Percentiles rank a stretch among this genome's conserved stretches.
Evolutionary conservation across 2,329 filamentous ascomycete genomes (phyloP).

Genomic region (Fusarium sp.): DNA sequence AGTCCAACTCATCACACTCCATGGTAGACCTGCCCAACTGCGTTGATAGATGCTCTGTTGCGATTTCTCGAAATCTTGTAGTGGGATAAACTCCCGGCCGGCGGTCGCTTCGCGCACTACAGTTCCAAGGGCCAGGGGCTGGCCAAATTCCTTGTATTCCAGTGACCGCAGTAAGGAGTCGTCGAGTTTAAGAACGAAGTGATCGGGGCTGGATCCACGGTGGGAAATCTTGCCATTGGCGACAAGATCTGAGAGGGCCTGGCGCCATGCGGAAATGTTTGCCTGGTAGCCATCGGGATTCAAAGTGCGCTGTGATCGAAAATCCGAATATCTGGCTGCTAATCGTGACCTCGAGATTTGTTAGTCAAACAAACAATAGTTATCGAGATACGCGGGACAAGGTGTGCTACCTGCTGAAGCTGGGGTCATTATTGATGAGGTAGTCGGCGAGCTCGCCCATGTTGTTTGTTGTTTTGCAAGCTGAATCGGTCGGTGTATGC

Average conservation of each 20-base stretch:
- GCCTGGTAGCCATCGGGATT: constrained; percentile 88
- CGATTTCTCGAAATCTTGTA: constrained; percentile 72
- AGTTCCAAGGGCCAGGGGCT: constrained; percentile 80
- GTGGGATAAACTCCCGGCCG: constrained; percentile 73
- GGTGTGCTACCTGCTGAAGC: constrained; percentile 63
- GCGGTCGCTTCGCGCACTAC: constrained; percentile 80
- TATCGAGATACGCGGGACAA: not conserved
- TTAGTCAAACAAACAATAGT: not conserved
- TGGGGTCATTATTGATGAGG: constrained; percentile 67
- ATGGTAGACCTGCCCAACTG: constrained; percentile 75
- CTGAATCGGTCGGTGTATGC: not conserved
- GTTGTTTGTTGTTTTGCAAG: constrained; percentile 41
- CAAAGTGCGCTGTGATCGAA: constrained; percentile 74
- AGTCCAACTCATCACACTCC: constrained; percentile 79
- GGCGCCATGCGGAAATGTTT: constrained; percentile 82
- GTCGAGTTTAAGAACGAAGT: constrained; percentile 63
- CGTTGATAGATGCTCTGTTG: constrained; percentile 77
- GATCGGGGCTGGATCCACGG: constrained; percentile 53
- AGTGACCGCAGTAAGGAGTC: constrained; percentile 75
- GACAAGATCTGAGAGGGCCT: constrained; percentile 75
- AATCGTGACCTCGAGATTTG: constrained; percentile 71
- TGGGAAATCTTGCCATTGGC: constrained; percentile 65
- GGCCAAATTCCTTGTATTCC: constrained; percentile 80
- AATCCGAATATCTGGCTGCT: constrained; percentile 89
- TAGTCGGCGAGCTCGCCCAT: constrained; percentile 77